These are phyloP conservation scores for Bacterosira constricta DNA, from an alignment of 108 stramenopile species.

Conservation along the genomic window DNA sequence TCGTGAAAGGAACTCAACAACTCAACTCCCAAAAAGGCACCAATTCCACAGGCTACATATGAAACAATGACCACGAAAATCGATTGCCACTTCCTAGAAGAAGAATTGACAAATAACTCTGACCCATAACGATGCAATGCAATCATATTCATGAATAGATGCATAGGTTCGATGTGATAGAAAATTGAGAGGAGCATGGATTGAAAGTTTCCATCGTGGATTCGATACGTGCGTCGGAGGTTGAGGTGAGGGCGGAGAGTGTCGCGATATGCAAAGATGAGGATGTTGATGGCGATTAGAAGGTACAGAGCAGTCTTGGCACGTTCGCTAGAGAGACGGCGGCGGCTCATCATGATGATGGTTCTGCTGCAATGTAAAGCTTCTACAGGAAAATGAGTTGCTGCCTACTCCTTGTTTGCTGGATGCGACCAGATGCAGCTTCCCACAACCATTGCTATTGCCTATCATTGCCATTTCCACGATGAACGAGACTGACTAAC, in stretches of 20 bases:
- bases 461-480: too few relatives aligned
- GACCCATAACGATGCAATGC: conserved; percentile 31
- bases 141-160: conserved; percentile 41
- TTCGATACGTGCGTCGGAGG: conserved; percentile 29
- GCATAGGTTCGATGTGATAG: conserved; percentile 37
- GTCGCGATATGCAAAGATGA: conserved; percentile 24
- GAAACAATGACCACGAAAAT: conserved; percentile 17
- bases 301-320: conserved; percentile 29
- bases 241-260: conserved; percentile 23
- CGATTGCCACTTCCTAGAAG: conserved; percentile 19
- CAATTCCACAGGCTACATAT: conserved; percentile 23
- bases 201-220: conserved; percentile 26
- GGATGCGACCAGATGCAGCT: too few relatives aligned
- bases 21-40: conserved; percentile 28
- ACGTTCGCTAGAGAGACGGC: neutral
- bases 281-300: conserved; percentile 30
- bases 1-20: conserved; percentile 31
- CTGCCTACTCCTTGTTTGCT: too few relatives aligned
- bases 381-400: too few relatives aligned
- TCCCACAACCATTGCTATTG: too few relatives aligned
- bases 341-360: conserved; percentile 13
- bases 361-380: too few relatives aligned
- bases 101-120: conserved; percentile 31
- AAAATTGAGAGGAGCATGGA: conserved; percentile 43
- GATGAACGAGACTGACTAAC: too few relatives aligned